Base-by-base conservation (phyloP, 306 rosid species). In the Leucaena leucocephala region DNA sequence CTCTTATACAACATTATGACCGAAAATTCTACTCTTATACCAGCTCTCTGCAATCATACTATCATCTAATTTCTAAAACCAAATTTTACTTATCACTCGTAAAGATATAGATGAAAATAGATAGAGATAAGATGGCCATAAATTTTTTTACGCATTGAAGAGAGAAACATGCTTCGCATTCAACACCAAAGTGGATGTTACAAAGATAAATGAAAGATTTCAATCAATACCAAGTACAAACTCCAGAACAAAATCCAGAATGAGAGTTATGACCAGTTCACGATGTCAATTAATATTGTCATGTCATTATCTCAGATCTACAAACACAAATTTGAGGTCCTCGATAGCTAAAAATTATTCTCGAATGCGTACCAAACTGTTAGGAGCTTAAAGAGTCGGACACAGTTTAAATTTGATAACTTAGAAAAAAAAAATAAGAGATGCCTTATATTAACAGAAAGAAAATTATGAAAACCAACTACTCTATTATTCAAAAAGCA, bases 191-290 rank as follows among this genome's bases (percentile, higher is more conserved):
- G 48, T 48, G 43, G 59, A 61, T 34, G 19, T 45, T 16, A 76
- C 17, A 34, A 12, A 45, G 42, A 70, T 34, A 33, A 69, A 48
- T 22, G 49, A 49, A 49, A 15, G 7, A 48, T 16, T 82, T 33
- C 43, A 39, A 70, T 48, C 50, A 10, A 27, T 33, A 10, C 8
- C 39, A 11, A 59, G 39, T 27, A 35, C 38, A 81, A 21, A 40
- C 36, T 43, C 10, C 16, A 16, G 22, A 45, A 38, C 22, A 82
- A 82, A 62, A 71, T 62, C 69, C 74, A 76, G 75, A 71, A 17
- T 22, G 22, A 11, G 71, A 36, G 48, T 48, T 58, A 13, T 33
- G 13, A 61, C n/a, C n/a, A 12, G 39, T 34, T 33, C 67, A 61
- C 2, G 38, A 59, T n/a, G 12, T 61, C 40, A 27, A 61, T 13